Evolutionary conservation across 257 asterid genomes (phyloP).

Genomic region (Jacaranda mimosifolia): DNA sequence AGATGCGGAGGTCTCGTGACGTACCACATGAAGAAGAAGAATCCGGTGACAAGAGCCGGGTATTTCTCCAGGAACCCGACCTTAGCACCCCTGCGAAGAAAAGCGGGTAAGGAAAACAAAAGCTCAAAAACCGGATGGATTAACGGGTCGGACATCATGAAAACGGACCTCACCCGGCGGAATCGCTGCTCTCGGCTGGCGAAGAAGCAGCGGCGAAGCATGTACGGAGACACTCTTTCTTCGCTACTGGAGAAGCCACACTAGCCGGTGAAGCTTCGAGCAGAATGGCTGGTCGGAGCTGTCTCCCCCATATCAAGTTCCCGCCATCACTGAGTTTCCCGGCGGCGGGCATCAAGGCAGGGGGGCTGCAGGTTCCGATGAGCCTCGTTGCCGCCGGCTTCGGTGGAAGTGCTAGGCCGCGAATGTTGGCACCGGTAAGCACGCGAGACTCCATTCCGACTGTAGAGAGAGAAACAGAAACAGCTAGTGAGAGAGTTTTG

Average conservation of each 20-base stretch:
- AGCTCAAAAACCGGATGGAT: constrained; percentile 27
- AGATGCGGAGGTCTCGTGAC: constrained; percentile 34
- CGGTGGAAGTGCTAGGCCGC: constrained; percentile 61
- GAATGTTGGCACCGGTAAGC: constrained; percentile 76
- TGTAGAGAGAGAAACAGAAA: constrained; percentile 42
- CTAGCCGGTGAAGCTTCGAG: constrained; percentile 62
- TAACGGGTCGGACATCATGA: constrained; percentile 37
- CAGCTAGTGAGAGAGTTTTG: not conserved
- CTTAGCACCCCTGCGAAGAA: constrained; percentile 61
- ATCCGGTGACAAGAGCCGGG: constrained; percentile 85
- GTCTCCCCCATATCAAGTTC: constrained; percentile 75
- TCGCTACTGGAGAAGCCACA: constrained; percentile 40
- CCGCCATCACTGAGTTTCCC: constrained; percentile 62
- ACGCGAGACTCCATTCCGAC: constrained; percentile 91
- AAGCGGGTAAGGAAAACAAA: constrained; percentile 31
- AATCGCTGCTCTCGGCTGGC: constrained; percentile 78
- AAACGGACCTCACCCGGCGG: constrained; percentile 91
- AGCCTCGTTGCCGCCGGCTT: constrained; percentile 51
- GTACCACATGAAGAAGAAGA: constrained; percentile 98
- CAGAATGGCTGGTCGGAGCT: constrained; percentile 75
- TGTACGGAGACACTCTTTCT: constrained; percentile 55
- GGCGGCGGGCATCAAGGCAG: constrained; percentile 51
- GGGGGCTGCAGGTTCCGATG: constrained; percentile 42
- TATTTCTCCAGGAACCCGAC: constrained; percentile 81
- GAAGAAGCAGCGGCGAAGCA: constrained; percentile 82